A percentile compares a stretch with the other conserved stretches of the same genome.
Evolutionary conservation across 108 stramenopile species (phyloP).

Genomic region (Fragilariopsis cylindrus): DNA sequence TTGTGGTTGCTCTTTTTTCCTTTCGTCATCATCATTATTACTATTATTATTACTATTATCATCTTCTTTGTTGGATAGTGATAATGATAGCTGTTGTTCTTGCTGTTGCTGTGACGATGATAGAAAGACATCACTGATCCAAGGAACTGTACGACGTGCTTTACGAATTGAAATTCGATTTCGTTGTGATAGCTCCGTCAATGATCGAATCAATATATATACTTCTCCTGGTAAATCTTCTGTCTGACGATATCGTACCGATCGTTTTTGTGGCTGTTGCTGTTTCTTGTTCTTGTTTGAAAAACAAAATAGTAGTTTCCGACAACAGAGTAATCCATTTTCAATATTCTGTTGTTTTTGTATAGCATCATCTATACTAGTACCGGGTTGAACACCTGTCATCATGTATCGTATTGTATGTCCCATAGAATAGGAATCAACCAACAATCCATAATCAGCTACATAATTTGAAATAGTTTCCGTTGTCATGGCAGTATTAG

Average conservation of each 20-base stretch:
- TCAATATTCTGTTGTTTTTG: too few species aligned
- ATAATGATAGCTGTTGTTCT: too few species aligned
- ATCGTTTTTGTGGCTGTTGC: not conserved
- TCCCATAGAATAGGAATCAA: slow-evolving; percentile 70
- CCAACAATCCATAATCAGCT: slow-evolving; percentile 66
- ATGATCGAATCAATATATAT: slow-evolving; percentile 12
- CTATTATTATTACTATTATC: too few species aligned
- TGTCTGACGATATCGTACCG: slow-evolving; percentile 17
- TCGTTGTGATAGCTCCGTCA: slow-evolving; percentile 27
- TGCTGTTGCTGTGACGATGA: too few species aligned
- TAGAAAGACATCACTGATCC: slow-evolving; percentile 28
- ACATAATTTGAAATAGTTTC: slow-evolving; percentile 41
- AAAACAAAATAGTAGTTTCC: too few species aligned
- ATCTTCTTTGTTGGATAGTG: too few species aligned
- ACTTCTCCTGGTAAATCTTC: slow-evolving; percentile 29
- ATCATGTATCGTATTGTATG: slow-evolving; percentile 59
- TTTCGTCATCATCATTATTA: too few species aligned
- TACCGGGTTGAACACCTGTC: slow-evolving; percentile 61
- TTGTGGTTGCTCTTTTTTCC: too few species aligned
- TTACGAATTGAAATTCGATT: slow-evolving; percentile 33
- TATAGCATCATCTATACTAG: slow-evolving; percentile 45
- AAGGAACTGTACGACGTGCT: slow-evolving; percentile 30
- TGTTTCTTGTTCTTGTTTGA: too few species aligned
- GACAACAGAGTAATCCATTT: too few species aligned
- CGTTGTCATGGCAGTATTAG: slow-evolving; percentile 5